Conservation (phyloP, 208 protist species). For the Leishmania gerbilli region DNA sequence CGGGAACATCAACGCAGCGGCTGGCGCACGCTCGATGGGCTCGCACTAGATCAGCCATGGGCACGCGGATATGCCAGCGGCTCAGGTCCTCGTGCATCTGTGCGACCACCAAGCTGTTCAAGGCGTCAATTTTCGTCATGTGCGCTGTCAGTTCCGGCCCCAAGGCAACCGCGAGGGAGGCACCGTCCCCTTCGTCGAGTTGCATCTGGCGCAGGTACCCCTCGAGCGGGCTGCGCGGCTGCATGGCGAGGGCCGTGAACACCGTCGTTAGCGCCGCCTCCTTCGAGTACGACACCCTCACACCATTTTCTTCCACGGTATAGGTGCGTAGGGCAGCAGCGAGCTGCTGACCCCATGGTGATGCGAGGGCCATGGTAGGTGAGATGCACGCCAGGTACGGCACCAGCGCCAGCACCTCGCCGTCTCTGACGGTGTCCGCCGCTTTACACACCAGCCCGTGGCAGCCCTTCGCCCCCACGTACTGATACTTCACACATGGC, state of each 20-base stretch:
- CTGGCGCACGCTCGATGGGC: conserved; percentile 67
- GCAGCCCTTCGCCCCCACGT: conserved; percentile 38
- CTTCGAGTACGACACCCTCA: conserved; percentile 52
- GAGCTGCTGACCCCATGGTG: conserved; percentile 51
- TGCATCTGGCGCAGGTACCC: conserved; percentile 55
- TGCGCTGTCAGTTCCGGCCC: conserved; percentile 18
- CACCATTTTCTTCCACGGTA: conserved; percentile 25
- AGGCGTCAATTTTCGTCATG: conserved; percentile 33
- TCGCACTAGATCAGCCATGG: conserved; percentile 30
- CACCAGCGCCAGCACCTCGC: conserved; percentile 49
- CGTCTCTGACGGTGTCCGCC: conserved; percentile 29
- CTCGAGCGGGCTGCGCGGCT: conserved; percentile 33
- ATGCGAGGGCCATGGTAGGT: conserved; percentile 53
- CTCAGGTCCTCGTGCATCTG: conserved; percentile 27
- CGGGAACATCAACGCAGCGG: conserved; percentile 71
- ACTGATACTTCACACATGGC: conserved; percentile 32
- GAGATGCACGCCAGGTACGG: conserved; percentile 55
- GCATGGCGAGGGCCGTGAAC: conserved; percentile 61
- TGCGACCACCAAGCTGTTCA: conserved; percentile 33
- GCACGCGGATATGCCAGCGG: conserved; percentile 23
- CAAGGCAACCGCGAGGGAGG: conserved; percentile 18
- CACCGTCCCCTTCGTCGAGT: conserved; percentile 15
- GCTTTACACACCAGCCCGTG: conserved; percentile 47
- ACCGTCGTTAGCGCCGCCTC: conserved; percentile 57
- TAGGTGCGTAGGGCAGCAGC: conserved; percentile 38